A percentile compares a stretch with the other conserved stretches of the same genome.
phyloP scores from a whole-genome alignment of 495 filamentous ascomycete species.

The Cryomyces minteri region DNA sequence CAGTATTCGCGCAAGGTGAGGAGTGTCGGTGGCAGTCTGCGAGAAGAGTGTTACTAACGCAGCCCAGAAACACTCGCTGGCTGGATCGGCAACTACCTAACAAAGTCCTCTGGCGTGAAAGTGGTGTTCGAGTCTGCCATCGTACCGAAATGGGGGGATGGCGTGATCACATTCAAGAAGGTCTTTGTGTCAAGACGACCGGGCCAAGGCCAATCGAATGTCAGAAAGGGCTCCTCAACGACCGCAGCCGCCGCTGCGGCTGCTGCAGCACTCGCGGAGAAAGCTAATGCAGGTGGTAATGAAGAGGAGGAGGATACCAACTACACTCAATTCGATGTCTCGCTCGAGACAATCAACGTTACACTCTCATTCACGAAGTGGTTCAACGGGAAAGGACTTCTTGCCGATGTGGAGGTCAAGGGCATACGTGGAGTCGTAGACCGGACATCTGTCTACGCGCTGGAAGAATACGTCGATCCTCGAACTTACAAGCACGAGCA shows the following conservation, averaged over 20 bases:
- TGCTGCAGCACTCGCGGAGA: slow-evolving; percentile 45
- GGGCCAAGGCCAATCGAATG: slow-evolving; percentile 51
- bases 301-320: slow-evolving; percentile 73
- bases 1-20: slow-evolving; percentile 83
- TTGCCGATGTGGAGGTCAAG: slow-evolving; percentile 83
- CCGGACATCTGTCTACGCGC: slow-evolving; percentile 60
- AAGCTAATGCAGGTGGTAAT: slow-evolving; percentile 23
- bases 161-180: slow-evolving; percentile 90
- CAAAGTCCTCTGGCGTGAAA: slow-evolving; percentile 82
- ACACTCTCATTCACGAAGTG: slow-evolving; percentile 94
- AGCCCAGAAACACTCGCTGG: slow-evolving; percentile 68
- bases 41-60: slow-evolving; percentile 8
- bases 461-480: slow-evolving; percentile 58
- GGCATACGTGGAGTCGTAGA: slow-evolving; percentile 95
- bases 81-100: slow-evolving; percentile 91
- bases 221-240: slow-evolving; percentile 81
- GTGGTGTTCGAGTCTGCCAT: slow-evolving; percentile 97
- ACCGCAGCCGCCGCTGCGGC: slow-evolving; percentile 63
- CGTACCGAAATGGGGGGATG: slow-evolving; percentile 84
- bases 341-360: slow-evolving; percentile 88
- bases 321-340: slow-evolving; percentile 93
- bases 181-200: slow-evolving; percentile 89
- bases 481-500: slow-evolving; percentile 73
- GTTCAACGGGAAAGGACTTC: slow-evolving; percentile 89
- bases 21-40: neutral